phyloP scores from a whole-genome alignment of 352 stramenopile genomes.

The Pilasporangium apinafurcum region DNA sequence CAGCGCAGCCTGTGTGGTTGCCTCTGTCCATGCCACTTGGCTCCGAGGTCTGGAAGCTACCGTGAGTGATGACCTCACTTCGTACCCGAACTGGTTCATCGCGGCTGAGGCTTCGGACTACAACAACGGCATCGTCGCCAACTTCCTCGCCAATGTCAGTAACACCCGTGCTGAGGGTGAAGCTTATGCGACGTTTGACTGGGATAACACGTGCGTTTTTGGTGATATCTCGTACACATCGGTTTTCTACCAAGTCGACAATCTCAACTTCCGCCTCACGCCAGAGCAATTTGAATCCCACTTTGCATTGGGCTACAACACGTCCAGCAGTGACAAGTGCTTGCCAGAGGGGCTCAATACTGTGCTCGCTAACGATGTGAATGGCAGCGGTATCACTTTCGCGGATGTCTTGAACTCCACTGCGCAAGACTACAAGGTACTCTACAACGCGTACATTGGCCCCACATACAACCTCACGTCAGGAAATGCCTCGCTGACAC shows the following conservation, averaged over 20 bases:
- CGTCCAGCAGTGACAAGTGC: slow-evolving; percentile 35
- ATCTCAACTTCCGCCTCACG: slow-evolving; percentile 39
- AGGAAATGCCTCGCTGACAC: slow-evolving; percentile 7
- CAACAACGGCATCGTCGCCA: slow-evolving; percentile 44
- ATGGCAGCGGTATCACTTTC: slow-evolving; percentile 34
- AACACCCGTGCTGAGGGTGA: slow-evolving; percentile 22
- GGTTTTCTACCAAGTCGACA: slow-evolving; percentile 51
- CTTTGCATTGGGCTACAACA: slow-evolving; percentile 50
- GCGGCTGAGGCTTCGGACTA: slow-evolving; percentile 44
- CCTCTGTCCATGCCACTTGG: too few relatives aligned
- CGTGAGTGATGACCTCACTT: too few relatives aligned
- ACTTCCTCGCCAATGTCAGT: slow-evolving; percentile 27
- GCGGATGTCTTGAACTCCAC: slow-evolving; percentile 18
- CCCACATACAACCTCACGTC: slow-evolving; percentile 34
- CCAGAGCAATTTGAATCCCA: slow-evolving; percentile 29
- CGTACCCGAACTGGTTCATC: slow-evolving; percentile 21
- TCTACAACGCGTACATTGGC: slow-evolving; percentile 48
- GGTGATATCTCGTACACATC: slow-evolving; percentile 65
- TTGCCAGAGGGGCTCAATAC: slow-evolving; percentile 32
- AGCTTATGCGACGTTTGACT: slow-evolving; percentile 51
- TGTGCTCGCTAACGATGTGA: slow-evolving; percentile 32
- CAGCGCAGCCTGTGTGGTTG: too few relatives aligned
- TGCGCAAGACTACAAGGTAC: slow-evolving; percentile 35
- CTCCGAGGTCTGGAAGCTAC: too few relatives aligned
- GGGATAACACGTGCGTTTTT: slow-evolving; percentile 67